A percentile compares a stretch with the other conserved stretches of the same genome.
Evolutionary conservation across 1,139 yeast species (phyloP).

Genomic region (Debaryomycetaceae sp.): DNA sequence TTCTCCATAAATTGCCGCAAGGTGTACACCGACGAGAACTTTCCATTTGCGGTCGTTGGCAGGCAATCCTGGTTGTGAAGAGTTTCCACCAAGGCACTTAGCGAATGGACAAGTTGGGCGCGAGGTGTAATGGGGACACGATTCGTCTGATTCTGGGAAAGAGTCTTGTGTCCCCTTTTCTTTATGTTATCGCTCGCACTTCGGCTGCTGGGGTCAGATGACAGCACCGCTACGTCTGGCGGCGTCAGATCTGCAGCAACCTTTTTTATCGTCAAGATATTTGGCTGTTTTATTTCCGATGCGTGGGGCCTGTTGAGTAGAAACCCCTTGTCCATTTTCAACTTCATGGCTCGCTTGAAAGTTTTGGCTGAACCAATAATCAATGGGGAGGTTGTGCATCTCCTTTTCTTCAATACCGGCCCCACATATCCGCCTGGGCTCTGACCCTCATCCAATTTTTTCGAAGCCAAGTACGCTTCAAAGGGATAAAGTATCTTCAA

Average conservation of each 20-base stretch:
- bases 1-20: slow-evolving; percentile 51
- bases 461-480: slow-evolving; percentile 21
- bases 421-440: too few species aligned
- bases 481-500: slow-evolving; percentile 32
- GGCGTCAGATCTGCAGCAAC: not conserved
- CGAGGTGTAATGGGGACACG: slow-evolving; percentile 21
- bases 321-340: slow-evolving; percentile 47
- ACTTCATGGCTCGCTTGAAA: slow-evolving; percentile 40
- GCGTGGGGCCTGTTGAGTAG: slow-evolving; percentile 38
- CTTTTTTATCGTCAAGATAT: slow-evolving; percentile 11
- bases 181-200: too few species aligned
- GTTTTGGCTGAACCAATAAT: slow-evolving; percentile 47
- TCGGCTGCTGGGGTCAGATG: too few species aligned
- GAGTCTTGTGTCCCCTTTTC: too few species aligned
- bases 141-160: slow-evolving; percentile 3
- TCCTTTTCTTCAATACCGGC: not conserved
- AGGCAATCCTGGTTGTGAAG: slow-evolving; percentile 25
- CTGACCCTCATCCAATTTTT: slow-evolving; percentile 7
- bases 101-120: slow-evolving; percentile 23
- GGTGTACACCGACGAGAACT: slow-evolving; percentile 41
- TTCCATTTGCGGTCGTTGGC: slow-evolving; percentile 20
- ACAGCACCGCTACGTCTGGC: too few species aligned
- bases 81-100: slow-evolving; percentile 16
- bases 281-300: slow-evolving; percentile 32
- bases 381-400: slow-evolving; percentile 17